phyloP scores from a whole-genome alignment of 345 rosid species.

The Raphanus raphanistrum region DNA sequence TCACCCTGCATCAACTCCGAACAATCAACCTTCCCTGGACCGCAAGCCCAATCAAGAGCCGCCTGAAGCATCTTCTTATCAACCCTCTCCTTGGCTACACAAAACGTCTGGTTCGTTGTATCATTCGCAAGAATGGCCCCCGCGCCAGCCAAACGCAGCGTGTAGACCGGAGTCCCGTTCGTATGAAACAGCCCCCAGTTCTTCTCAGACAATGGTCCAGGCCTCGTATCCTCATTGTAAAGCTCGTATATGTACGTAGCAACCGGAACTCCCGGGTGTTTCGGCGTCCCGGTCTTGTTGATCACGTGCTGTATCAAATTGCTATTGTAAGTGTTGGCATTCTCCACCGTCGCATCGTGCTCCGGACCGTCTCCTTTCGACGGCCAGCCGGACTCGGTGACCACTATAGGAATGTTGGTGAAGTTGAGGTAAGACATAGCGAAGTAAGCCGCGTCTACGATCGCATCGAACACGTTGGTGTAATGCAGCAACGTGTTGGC shows the following conservation, averaged over 20 bases:
- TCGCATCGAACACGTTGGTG: slow-evolving; percentile 90
- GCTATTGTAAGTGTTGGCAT: slow-evolving; percentile 91
- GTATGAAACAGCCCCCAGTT: slow-evolving; percentile 94
- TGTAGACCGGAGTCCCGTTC: slow-evolving; percentile 67
- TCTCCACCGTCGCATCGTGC: slow-evolving; percentile 70
- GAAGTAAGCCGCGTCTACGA: slow-evolving; percentile 90
- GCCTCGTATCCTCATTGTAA: slow-evolving; percentile 83
- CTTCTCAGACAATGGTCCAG: slow-evolving; percentile 71
- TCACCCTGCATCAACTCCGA: slow-evolving; percentile 74
- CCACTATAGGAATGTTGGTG: slow-evolving; percentile 78
- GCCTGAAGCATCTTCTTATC: slow-evolving; percentile 95
- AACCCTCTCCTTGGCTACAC: slow-evolving; percentile 68
- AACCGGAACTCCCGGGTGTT: slow-evolving; percentile 71
- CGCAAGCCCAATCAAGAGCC: slow-evolving; percentile 99
- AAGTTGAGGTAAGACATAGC: slow-evolving; percentile 81
- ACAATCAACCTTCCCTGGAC: slow-evolving; percentile 98
- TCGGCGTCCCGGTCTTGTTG: slow-evolving; percentile 92
- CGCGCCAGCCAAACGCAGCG: slow-evolving; percentile 71
- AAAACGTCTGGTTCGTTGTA: slow-evolving; percentile 95
- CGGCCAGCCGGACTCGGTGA: slow-evolving; percentile 96
- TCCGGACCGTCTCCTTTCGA: slow-evolving; percentile 82
- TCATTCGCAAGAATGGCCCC: slow-evolving; percentile 87
- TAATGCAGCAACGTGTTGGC: slow-evolving; percentile 92
- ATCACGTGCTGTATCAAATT: slow-evolving; percentile 87
- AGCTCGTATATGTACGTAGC: slow-evolving; percentile 93